Conservation (phyloP, 495 filamentous ascomycete species). For the Schizothecium vesticola region DNA sequence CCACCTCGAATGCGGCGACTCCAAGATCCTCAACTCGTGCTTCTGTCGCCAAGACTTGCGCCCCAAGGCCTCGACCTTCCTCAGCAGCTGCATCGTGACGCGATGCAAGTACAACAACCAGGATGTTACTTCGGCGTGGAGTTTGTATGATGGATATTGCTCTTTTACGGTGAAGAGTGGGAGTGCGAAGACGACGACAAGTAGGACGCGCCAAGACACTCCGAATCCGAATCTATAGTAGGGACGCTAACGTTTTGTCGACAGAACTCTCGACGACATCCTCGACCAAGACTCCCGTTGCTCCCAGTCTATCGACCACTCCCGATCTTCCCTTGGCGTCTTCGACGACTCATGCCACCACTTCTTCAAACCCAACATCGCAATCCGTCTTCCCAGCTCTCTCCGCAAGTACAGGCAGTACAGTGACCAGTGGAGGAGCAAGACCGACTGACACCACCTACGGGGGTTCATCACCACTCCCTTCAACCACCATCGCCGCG, state of each 20-base stretch:
- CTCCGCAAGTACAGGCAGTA: too few species aligned
- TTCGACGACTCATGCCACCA: too few species aligned
- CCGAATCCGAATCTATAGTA: neutral
- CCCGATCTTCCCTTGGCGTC: neutral
- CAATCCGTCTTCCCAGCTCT: neutral
- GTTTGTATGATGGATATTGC: neutral
- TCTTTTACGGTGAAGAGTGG: neutral
- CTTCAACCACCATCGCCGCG: neutral
- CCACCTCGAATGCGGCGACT: conserved; percentile 1
- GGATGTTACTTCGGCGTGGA: neutral
- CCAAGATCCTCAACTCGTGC: neutral
- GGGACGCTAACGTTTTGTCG: neutral
- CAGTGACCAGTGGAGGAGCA: too few species aligned
- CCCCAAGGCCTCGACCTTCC: neutral
- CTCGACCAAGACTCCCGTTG: neutral
- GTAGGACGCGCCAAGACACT: neutral
- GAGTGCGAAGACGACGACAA: neutral
- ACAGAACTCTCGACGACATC: neutral
- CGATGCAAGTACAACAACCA: neutral
- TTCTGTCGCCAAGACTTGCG: neutral
- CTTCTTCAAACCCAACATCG: neutral
- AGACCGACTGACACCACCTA: neutral
- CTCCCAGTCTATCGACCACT: neutral
- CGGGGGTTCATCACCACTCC: neutral
- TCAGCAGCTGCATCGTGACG: conserved; percentile 2